These are phyloP conservation scores for Sporisorium graminicola DNA, from an alignment of 1,284 basidiomycete species.

Conservation along the genomic window DNA sequence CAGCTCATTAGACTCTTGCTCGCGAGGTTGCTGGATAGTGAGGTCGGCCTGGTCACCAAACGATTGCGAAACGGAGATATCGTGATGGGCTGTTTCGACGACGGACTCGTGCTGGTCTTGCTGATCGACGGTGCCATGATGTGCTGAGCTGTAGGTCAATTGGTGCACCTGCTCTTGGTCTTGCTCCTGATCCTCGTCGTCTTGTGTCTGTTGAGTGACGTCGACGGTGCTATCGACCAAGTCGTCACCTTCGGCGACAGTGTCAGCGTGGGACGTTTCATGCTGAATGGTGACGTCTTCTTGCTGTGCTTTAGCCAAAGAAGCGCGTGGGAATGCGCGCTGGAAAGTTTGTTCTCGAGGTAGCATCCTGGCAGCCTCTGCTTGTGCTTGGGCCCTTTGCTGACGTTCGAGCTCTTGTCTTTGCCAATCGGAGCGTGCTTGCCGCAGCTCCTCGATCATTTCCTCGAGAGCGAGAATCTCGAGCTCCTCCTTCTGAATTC, in stretches of 20 bases:
- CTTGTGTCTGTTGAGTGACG: slow-evolving; percentile 2
- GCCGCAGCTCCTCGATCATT: slow-evolving; percentile 58
- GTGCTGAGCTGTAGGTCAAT: slow-evolving; percentile 2
- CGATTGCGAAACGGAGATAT: slow-evolving; percentile 12
- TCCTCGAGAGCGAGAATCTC: slow-evolving; percentile 67
- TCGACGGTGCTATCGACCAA: slow-evolving; percentile 22
- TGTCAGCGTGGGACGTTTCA: background rate
- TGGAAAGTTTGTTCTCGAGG: slow-evolving; percentile 13
- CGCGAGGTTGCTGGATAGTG: slow-evolving; percentile 26
- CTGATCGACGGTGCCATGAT: slow-evolving; percentile 1
- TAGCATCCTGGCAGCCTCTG: slow-evolving; percentile 18
- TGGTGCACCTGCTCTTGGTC: slow-evolving; percentile 17
- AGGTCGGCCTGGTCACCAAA: slow-evolving; percentile 20
- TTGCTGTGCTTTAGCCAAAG: slow-evolving; percentile 9
- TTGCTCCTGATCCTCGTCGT: slow-evolving; percentile 6
- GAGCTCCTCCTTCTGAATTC: slow-evolving; percentile 63
- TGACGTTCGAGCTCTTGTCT: slow-evolving; percentile 36
- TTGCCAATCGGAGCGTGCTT: slow-evolving; percentile 30
- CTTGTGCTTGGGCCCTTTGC: slow-evolving; percentile 17
- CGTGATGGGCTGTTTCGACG: slow-evolving; percentile 7
- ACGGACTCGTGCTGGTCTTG: slow-evolving; percentile 2
- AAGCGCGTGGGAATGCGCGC: slow-evolving; percentile 18
- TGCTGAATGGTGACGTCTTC: slow-evolving; percentile 10
- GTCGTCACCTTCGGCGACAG: slow-evolving; percentile 8
- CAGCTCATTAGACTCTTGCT: slow-evolving; percentile 2